Percentiles rank a stretch among this genome's conserved stretches.
Evolutionary conservation across 352 stramenopile species (phyloP).

Genomic region (Pythium rishiriense): DNA sequence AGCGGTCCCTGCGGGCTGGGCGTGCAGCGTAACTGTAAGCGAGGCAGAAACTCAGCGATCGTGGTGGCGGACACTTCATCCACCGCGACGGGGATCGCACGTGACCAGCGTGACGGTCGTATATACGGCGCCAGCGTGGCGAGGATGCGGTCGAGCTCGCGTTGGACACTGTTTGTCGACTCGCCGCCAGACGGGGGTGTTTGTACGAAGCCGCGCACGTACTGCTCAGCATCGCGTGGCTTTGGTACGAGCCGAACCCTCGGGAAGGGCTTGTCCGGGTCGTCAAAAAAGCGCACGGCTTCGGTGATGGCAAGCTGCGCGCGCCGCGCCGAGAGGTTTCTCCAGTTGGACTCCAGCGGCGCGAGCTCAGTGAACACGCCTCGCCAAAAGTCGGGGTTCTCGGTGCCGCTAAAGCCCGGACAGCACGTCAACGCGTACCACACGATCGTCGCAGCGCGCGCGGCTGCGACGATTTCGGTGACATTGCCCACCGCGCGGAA

Average conservation of each 20-base stretch:
- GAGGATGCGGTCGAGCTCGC: background rate
- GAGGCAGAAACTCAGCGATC: background rate
- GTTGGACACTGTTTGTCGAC: background rate
- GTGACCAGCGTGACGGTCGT: background rate
- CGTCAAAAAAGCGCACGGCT: conserved; percentile 7
- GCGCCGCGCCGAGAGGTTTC: background rate
- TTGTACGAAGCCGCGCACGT: background rate
- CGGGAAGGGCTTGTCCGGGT: background rate
- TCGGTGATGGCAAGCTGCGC: background rate
- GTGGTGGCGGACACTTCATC: background rate
- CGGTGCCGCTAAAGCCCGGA: conserved; percentile 10
- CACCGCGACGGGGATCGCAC: background rate
- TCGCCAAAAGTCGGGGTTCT: conserved; percentile 19
- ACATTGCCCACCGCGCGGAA: background rate
- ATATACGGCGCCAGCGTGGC: background rate
- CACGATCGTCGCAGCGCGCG: conserved; percentile 4
- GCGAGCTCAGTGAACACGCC: conserved; percentile 12
- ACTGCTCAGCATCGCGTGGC: background rate
- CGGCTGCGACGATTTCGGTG: background rate
- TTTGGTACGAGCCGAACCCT: background rate
- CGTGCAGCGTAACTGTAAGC: background rate
- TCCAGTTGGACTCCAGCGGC: background rate
- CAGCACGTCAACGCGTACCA: conserved; percentile 18
- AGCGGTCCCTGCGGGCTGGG: background rate
- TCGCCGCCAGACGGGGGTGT: too few relatives aligned